Percentiles rank a stretch among this genome's conserved stretches.
These are phyloP conservation scores for Xylaria hypoxylon DNA, from an alignment of 2,329 filamentous ascomycete genomes.

Conservation along the genomic window DNA sequence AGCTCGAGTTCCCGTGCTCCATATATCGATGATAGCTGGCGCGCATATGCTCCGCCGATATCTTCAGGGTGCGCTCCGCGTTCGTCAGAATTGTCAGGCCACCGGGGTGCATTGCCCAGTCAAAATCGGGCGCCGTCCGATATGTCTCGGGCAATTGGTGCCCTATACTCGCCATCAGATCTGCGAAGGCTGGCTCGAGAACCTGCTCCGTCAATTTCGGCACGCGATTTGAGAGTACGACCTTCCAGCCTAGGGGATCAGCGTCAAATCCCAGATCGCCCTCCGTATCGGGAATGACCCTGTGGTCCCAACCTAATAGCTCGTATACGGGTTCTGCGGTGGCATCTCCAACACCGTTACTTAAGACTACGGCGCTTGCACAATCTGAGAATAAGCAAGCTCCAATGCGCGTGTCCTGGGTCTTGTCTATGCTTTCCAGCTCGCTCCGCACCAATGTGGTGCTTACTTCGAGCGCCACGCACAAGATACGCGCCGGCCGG, in stretches of 20 bases:
- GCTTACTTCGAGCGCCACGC: slow-evolving; percentile 72
- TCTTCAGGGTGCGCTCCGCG: slow-evolving; percentile 67
- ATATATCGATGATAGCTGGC: slow-evolving; percentile 78
- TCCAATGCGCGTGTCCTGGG: slow-evolving; percentile 73
- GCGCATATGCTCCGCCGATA: slow-evolving; percentile 72
- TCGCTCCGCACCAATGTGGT: slow-evolving; percentile 73
- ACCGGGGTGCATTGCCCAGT: slow-evolving; percentile 80
- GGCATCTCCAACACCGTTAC: slow-evolving; percentile 69
- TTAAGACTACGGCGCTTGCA: slow-evolving; percentile 73
- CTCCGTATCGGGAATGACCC: slow-evolving; percentile 70
- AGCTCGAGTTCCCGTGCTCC: slow-evolving; percentile 75
- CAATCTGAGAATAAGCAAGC: slow-evolving; percentile 77
- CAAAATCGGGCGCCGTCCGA: slow-evolving; percentile 67
- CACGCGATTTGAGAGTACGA: slow-evolving; percentile 71
- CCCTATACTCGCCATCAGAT: slow-evolving; percentile 62
- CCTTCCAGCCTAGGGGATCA: slow-evolving; percentile 74
- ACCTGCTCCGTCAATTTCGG: slow-evolving; percentile 66
- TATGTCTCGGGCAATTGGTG: slow-evolving; percentile 59
- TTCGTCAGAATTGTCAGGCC: slow-evolving; percentile 74
- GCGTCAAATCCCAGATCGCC: slow-evolving; percentile 74
- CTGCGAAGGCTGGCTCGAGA: slow-evolving; percentile 65
- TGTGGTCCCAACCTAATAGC: slow-evolving; percentile 74
- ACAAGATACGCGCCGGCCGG: slow-evolving; percentile 71
- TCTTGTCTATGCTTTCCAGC: slow-evolving; percentile 69
- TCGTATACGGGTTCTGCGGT: slow-evolving; percentile 64